Conservation (phyloP, 805 yeast species). For the Wickerhamiella siamensis region DNA sequence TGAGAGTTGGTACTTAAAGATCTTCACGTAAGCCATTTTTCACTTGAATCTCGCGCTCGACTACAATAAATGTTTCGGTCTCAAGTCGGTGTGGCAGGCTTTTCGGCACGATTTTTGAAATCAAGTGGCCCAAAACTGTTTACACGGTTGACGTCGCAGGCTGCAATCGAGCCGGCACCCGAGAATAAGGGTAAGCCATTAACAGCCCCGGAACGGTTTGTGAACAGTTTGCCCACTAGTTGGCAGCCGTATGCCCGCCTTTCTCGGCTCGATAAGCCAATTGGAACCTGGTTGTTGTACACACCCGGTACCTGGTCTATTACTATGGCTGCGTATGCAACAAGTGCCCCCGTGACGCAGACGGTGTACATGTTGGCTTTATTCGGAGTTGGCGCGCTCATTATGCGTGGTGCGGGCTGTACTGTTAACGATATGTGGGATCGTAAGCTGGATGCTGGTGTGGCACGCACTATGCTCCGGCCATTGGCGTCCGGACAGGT, state of each 20-base stretch:
- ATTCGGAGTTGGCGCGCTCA: conserved; percentile 70
- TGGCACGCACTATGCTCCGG: conserved; percentile 73
- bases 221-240: conserved; percentile 41
- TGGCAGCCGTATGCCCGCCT: conserved; percentile 85
- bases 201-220: conserved; percentile 23
- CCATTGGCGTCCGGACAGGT: conserved; percentile 90
- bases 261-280: conserved; percentile 87
- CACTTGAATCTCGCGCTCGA: too few species aligned
- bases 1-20: too few species aligned
- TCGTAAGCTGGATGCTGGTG: conserved; percentile 67
- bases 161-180: conserved; percentile 4
- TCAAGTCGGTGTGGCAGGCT: too few species aligned
- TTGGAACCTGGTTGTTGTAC: conserved; percentile 75
- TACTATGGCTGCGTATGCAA: conserved; percentile 67
- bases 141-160: not conserved
- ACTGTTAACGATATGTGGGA: conserved; percentile 86
- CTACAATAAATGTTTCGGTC: too few species aligned
- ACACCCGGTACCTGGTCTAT: conserved; percentile 90
- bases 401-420: conserved; percentile 98
- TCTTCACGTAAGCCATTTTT: too few species aligned
- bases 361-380: conserved; percentile 49
- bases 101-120: too few species aligned
- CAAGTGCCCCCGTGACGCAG: conserved; percentile 48
- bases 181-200: conserved; percentile 9
- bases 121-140: not conserved